A percentile compares a stretch with the other conserved stretches of the same genome.
phyloP scores from a whole-genome alignment of 2,329 filamentous ascomycete genomes.

The Graphilbum sp. region DNA sequence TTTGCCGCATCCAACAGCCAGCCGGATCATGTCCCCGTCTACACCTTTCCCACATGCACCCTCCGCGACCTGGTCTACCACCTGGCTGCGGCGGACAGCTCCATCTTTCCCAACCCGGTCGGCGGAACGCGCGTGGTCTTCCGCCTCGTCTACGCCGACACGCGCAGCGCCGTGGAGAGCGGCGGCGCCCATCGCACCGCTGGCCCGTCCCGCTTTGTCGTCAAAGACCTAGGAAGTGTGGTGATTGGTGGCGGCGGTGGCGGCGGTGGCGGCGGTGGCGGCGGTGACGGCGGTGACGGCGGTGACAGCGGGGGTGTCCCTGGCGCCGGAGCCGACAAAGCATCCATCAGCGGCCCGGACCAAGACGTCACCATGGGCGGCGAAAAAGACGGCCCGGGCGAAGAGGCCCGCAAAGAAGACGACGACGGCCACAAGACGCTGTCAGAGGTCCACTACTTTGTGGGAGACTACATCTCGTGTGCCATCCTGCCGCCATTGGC shows the following conservation, averaged over 20 bases:
- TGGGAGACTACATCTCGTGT: constrained; percentile 77
- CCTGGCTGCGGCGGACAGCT: constrained; percentile 41
- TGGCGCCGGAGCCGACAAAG: too few relatives aligned
- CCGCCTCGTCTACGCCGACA: constrained; percentile 71
- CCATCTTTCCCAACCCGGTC: constrained; percentile 53
- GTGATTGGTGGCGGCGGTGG: constrained; percentile 38
- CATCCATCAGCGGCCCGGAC: constrained; percentile 11
- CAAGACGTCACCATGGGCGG: constrained; percentile 10
- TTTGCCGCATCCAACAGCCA: constrained; percentile 41
- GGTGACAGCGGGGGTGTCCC: too few relatives aligned
- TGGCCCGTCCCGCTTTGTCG: constrained; percentile 42
- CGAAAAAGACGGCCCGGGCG: constrained; percentile 9
- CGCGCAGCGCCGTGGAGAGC: constrained; percentile 17
- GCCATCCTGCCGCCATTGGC: constrained; percentile 60
- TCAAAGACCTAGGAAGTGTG: constrained; percentile 70
- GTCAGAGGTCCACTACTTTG: constrained; percentile 62
- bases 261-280: constrained; percentile 8
- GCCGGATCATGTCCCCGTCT: constrained; percentile 57
- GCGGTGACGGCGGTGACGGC: constrained; percentile 30
- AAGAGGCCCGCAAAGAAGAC: constrained; percentile 13
- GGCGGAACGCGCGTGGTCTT: constrained; percentile 78
- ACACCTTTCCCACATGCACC: constrained; percentile 73
- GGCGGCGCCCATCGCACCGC: constrained; percentile 12
- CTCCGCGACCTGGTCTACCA: constrained; percentile 67
- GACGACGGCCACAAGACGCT: constrained; percentile 55